Base-by-base conservation (phyloP, 2,329 filamentous ascomycete genomes). In the Blastomyces parvus region DNA sequence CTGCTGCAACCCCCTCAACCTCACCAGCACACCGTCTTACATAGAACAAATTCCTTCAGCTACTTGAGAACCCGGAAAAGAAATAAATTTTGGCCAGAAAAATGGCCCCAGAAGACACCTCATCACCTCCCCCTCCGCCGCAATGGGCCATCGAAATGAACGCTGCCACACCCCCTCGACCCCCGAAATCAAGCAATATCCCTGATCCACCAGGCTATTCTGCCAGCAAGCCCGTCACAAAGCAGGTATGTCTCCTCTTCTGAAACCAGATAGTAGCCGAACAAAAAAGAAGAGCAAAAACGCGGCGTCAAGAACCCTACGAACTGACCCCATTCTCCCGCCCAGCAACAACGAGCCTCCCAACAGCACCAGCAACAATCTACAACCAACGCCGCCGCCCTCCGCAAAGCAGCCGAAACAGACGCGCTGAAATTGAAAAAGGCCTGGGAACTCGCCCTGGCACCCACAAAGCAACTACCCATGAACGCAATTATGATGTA, bases 401-500 rank as follows among this genome's bases (percentile, higher is more conserved):
- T 77, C 33, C 63, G 50, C 27, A 65, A 64, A 55, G 40, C 87
- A 68, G 89, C 89, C 71, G 92, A 97, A 78, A 97, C 92, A 83
- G 93, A 97, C 75, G 91, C 88, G 27, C 82, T 99, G 67, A 97
- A 97, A 82, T 81, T 99, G 70, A 99, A 99, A 79, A 99, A 99
- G 77, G 94, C 94, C 0, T 99, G 94, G 94, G 94, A 99, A 77
- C 85, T 99, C 55, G 93, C 94, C 52, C 85, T 99, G 58, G 93
- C 88, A 1, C 94, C 94, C 0, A 88, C 94, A 66, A 99, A 99
- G 81, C 87, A 88, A 74, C 82, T 99, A 57, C 94, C 94, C 64
- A 99, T 99, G 94, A 97, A 95, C 63, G 92, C 88, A 67, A 93
- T 99, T 75, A 97, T 97, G 87, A 97, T 97, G 91, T 99, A 99